Percentiles rank a stretch among this genome's conserved stretches.
These are phyloP conservation scores for Claviceps maximensis DNA, from an alignment of 2,329 filamentous ascomycete species.

Conservation along the genomic window DNA sequence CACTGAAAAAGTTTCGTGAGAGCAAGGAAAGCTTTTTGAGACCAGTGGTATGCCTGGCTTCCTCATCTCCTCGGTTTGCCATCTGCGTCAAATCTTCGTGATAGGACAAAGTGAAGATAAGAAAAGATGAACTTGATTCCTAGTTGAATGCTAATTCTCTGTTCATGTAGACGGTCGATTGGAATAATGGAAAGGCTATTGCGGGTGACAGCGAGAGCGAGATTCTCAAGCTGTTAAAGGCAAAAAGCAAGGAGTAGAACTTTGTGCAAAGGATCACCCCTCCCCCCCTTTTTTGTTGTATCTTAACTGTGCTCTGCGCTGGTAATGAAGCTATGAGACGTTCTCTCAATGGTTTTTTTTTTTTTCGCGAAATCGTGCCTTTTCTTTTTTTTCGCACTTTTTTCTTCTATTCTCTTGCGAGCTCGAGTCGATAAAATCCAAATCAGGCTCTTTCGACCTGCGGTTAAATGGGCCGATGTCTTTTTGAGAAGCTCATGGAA, in stretches of 20 bases:
- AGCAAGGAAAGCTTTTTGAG: constrained; percentile 54
- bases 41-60: constrained; percentile 52
- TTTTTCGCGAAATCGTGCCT: background rate
- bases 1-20: constrained; percentile 64
- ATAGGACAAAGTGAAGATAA: background rate
- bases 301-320: background rate
- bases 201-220: constrained; percentile 73
- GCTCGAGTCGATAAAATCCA: background rate
- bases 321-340: background rate
- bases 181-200: constrained; percentile 78
- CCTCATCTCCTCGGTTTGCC: background rate
- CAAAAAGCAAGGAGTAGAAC: constrained; percentile 12
- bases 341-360: background rate
- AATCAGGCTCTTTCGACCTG: background rate
- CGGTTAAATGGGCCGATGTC: background rate
- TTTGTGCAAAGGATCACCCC: background rate
- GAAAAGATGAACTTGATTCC: background rate
- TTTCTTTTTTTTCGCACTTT: background rate
- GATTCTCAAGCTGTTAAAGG: constrained; percentile 68
- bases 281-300: background rate
- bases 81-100: background rate
- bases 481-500: background rate
- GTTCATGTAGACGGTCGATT: constrained; percentile 55
- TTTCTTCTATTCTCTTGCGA: background rate
- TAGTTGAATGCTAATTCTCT: background rate